These are phyloP conservation scores for Mikania micrantha DNA, from an alignment of 129 eudicot genomes.

Conservation along the genomic window DNA sequence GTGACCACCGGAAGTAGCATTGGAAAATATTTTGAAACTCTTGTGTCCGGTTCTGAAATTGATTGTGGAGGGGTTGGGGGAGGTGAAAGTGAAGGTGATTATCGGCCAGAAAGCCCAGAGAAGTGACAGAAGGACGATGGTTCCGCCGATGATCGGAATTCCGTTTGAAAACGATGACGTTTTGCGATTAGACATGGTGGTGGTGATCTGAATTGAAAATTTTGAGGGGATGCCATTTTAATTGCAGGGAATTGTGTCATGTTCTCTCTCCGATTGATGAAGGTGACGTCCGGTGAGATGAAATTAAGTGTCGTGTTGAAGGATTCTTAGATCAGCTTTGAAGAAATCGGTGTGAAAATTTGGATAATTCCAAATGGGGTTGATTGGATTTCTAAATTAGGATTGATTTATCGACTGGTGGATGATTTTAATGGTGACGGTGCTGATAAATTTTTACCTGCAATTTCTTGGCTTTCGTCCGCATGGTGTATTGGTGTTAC, in stretches of 20 bases:
- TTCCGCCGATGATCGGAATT: slow-evolving; percentile 25
- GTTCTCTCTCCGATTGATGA: neutral
- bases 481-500: too few species aligned
- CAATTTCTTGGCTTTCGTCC: neutral
- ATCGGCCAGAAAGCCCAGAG: slow-evolving; percentile 44
- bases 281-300: slow-evolving; percentile 14
- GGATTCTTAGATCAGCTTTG: slow-evolving; percentile 6
- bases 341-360: neutral
- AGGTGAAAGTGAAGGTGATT: neutral
- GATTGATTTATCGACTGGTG: neutral
- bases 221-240: slow-evolving; percentile 25
- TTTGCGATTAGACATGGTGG: slow-evolving; percentile 13
- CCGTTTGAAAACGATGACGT: slow-evolving; percentile 23
- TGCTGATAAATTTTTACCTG: neutral
- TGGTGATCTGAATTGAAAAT: slow-evolving; percentile 14
- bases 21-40: neutral
- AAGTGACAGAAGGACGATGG: slow-evolving; percentile 27
- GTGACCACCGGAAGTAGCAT: neutral
- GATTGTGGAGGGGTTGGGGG: neutral
- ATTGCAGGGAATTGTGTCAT: neutral
- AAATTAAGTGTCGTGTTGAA: neutral
- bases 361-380: neutral
- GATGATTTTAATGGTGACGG: slow-evolving; percentile 7
- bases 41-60: neutral
- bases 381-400: slow-evolving; percentile 6